These are phyloP conservation scores for Fonsecaea monophora DNA, from an alignment of 2,329 filamentous ascomycete species.

Conservation along the genomic window DNA sequence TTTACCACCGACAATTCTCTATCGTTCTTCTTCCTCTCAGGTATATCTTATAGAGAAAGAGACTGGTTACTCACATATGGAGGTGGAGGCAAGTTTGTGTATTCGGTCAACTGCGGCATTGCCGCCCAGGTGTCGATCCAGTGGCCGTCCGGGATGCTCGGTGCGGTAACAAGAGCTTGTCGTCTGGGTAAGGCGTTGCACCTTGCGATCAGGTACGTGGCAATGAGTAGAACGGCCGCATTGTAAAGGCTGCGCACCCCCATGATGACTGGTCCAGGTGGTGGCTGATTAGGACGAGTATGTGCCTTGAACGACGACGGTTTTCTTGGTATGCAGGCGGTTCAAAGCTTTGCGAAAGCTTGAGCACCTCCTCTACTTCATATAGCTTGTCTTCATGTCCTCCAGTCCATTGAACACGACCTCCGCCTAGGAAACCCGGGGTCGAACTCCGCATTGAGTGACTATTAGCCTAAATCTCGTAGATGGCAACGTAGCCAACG, in stretches of 20 bases:
- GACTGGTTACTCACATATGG: slow-evolving; percentile 59
- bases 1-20: too few relatives aligned
- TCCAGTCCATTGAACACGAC: neutral
- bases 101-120: slow-evolving; percentile 71
- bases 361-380: slow-evolving; percentile 4
- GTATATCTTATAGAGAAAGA: slow-evolving; percentile 21
- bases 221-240: neutral
- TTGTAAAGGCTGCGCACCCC: neutral
- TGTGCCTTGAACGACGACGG: neutral
- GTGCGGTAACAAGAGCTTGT: slow-evolving; percentile 17
- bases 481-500: neutral
- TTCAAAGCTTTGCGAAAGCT: slow-evolving; percentile 9
- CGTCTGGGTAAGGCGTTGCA: slow-evolving; percentile 20
- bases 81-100: slow-evolving; percentile 64
- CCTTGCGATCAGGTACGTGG: slow-evolving; percentile 5
- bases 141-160: slow-evolving; percentile 45
- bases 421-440: slow-evolving; percentile 11
- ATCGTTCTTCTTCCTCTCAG: neutral
- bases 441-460: neutral
- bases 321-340: slow-evolving; percentile 7
- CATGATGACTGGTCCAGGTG: neutral
- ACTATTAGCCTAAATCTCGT: slow-evolving; percentile 19
- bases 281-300: neutral
- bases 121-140: slow-evolving; percentile 71
- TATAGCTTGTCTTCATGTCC: slow-evolving; percentile 5